These are phyloP conservation scores for Angomonas desouzai DNA, from an alignment of 208 protist genomes.

Conservation along the genomic window DNA sequence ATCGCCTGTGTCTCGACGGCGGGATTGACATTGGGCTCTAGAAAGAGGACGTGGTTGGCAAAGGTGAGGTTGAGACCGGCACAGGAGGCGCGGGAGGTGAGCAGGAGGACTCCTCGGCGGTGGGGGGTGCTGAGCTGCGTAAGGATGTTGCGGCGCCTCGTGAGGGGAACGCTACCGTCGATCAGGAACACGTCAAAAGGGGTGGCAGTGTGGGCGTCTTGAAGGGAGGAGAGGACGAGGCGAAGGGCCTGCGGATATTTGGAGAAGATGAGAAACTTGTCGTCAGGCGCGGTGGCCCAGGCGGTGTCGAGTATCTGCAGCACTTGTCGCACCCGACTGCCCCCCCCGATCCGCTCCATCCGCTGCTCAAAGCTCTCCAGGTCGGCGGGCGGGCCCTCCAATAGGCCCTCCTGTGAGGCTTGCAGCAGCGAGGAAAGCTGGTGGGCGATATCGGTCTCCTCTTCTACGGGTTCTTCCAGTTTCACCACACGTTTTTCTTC, in stretches of 20 bases:
- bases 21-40: slow-evolving; percentile 69
- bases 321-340: slow-evolving; percentile 30
- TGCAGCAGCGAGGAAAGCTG: background rate
- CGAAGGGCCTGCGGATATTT: slow-evolving; percentile 37
- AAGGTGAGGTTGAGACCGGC: slow-evolving; percentile 70
- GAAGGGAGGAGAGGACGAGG: slow-evolving; percentile 17
- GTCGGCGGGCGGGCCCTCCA: background rate
- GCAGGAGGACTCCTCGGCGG: slow-evolving; percentile 34
- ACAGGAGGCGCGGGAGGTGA: slow-evolving; percentile 50
- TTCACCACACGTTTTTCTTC: slow-evolving; percentile 17
- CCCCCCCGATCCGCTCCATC: slow-evolving; percentile 1
- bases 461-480: background rate
- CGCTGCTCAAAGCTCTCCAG: slow-evolving; percentile 3
- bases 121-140: slow-evolving; percentile 15
- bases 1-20: slow-evolving; percentile 73
- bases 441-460: background rate
- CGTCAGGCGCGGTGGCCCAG: slow-evolving; percentile 22
- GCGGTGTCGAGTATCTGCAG: slow-evolving; percentile 31
- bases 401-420: background rate
- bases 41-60: slow-evolving; percentile 70
- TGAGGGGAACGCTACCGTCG: slow-evolving; percentile 29
- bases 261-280: slow-evolving; percentile 47
- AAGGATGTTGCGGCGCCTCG: slow-evolving; percentile 36
- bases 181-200: slow-evolving; percentile 20
- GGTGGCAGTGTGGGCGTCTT: background rate